A percentile compares a stretch with the other conserved stretches of the same genome.
Conservation (phyloP, 1,284 basidiomycete species). For the Ceratobasidium sp. region DNA sequence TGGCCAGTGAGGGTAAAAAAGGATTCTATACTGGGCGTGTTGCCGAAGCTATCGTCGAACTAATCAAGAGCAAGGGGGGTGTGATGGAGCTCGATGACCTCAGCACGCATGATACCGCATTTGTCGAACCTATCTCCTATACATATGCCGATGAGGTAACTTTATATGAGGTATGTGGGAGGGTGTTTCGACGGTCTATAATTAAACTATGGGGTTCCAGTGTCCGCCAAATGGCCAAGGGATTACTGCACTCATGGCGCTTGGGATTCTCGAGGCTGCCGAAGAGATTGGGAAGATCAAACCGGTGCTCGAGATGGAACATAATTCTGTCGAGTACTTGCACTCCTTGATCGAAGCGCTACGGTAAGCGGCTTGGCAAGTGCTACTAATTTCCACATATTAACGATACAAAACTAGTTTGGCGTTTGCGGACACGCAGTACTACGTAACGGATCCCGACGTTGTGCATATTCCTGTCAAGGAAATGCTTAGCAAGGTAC, state of each 20-base stretch:
- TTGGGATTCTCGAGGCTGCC: slow-evolving; percentile 90
- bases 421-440: slow-evolving; percentile 70
- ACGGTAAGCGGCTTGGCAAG: slow-evolving; percentile 58
- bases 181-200: neutral
- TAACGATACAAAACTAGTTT: slow-evolving; percentile 31
- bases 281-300: slow-evolving; percentile 76
- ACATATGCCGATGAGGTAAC: slow-evolving; percentile 84
- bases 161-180: slow-evolving; percentile 74
- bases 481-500: slow-evolving; percentile 81
- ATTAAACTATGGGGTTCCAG: slow-evolving; percentile 51
- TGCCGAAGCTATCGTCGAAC: slow-evolving; percentile 88
- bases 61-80: slow-evolving; percentile 83
- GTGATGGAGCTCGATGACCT: slow-evolving; percentile 91
- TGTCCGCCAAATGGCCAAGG: slow-evolving; percentile 97
- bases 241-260: slow-evolving; percentile 89
- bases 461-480: slow-evolving; percentile 75
- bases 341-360: slow-evolving; percentile 87
- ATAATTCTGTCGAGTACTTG: slow-evolving; percentile 88
- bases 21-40: slow-evolving; percentile 93
- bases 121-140: slow-evolving; percentile 90
- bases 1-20: slow-evolving; percentile 82
- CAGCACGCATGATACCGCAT: slow-evolving; percentile 74
- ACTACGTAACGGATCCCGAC: slow-evolving; percentile 89
- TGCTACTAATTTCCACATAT: neutral
- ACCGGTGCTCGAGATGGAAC: slow-evolving; percentile 78